Conservation (phyloP, 352 stramenopile genomes). For the Phytophthora aleatoria region DNA sequence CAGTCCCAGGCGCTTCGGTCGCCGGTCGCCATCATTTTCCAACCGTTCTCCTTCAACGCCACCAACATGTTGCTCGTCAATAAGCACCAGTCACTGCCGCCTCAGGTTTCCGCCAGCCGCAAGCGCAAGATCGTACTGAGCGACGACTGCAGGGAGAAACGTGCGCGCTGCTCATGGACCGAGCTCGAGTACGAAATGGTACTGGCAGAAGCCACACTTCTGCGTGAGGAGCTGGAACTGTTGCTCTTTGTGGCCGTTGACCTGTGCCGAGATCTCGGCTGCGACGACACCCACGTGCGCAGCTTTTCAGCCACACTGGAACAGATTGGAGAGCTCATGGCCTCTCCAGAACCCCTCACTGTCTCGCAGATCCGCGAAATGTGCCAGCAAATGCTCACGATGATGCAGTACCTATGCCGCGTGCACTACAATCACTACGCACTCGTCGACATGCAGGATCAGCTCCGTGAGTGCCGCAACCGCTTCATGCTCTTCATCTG, state of each 20-base stretch:
- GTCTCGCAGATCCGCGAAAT: conserved; percentile 63
- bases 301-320: conserved; percentile 41
- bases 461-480: conserved; percentile 65
- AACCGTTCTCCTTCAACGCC: conserved; percentile 23
- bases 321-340: conserved; percentile 52
- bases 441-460: conserved; percentile 76
- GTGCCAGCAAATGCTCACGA: conserved; percentile 69
- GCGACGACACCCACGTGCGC: conserved; percentile 37
- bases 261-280: conserved; percentile 57
- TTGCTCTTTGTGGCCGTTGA: conserved; percentile 62
- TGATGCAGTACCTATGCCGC: conserved; percentile 78
- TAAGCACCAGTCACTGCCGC: conserved; percentile 32
- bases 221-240: conserved; percentile 75
- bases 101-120: conserved; percentile 21
- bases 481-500: conserved; percentile 81
- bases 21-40: conserved; percentile 24
- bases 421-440: conserved; percentile 72
- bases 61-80: conserved; percentile 44
- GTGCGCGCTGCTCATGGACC: conserved; percentile 50
- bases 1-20: conserved; percentile 1
- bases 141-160: conserved; percentile 50
- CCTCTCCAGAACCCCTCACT: conserved; percentile 54
- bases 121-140: conserved; percentile 61
- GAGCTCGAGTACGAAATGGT: conserved; percentile 82
- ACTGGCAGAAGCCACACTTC: conserved; percentile 64